A percentile compares a stretch with the other conserved stretches of the same genome.
Evolutionary conservation across 305 asterid species (phyloP).

Genomic region (Solanum hybrid): DNA sequence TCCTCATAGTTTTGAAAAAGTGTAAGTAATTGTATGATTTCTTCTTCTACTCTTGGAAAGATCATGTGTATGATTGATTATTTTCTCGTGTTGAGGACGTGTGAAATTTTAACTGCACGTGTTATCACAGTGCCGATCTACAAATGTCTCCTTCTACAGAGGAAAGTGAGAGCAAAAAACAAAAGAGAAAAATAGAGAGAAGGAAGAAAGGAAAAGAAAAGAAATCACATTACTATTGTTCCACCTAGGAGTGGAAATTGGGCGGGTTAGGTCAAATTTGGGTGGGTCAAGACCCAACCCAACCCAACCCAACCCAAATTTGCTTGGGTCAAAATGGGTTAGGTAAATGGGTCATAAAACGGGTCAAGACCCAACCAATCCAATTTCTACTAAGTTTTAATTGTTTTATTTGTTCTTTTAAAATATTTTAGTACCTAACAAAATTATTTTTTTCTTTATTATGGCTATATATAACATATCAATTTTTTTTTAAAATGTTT

Average conservation of each 20-base stretch:
- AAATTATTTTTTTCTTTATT: not conserved
- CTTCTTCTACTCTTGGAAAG: not conserved
- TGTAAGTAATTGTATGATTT: slow-evolving; percentile 33
- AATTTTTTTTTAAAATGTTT: not conserved
- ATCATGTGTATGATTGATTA: not conserved
- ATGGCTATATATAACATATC: not conserved
- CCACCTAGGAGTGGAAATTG: not conserved
- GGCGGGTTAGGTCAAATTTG: not conserved
- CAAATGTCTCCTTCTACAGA: not conserved
- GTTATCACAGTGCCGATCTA: not conserved
- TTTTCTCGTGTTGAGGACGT: not conserved
- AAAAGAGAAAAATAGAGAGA: not conserved
- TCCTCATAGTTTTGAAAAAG: slow-evolving; percentile 71
- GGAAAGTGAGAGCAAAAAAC: not conserved
- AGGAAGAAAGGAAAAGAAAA: not conserved
- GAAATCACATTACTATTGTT: not conserved
- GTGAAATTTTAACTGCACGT: not conserved
- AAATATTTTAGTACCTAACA: not conserved
- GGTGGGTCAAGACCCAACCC: not conserved
- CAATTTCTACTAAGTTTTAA: not conserved
- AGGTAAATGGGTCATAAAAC: not conserved
- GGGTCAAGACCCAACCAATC: not conserved
- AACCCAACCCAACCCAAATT: not conserved
- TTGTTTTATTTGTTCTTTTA: not conserved
- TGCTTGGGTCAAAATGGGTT: not conserved